phyloP scores from a whole-genome alignment of 2,329 filamentous ascomycete species.

The Verticillium nubilum region DNA sequence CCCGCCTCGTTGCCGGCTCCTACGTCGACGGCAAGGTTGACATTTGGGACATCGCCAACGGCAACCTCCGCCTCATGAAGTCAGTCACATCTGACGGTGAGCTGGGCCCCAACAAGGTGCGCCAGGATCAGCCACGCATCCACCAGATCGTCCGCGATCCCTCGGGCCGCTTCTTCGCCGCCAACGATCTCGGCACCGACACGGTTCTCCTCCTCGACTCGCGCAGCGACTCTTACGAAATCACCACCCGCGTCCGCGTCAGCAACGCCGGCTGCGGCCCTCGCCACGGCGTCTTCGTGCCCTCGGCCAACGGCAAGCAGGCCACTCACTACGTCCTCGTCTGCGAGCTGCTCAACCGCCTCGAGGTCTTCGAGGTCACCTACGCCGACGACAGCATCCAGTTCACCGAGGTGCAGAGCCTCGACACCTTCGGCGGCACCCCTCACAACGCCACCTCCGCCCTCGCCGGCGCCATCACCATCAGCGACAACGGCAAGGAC shows the following conservation, averaged over 20 bases:
- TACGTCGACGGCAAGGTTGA: slow-evolving; percentile 37
- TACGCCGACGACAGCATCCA: slow-evolving; percentile 29
- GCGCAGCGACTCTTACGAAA: slow-evolving; percentile 30
- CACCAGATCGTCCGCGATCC: slow-evolving; percentile 45
- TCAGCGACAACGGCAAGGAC: slow-evolving; percentile 34
- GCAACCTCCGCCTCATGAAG: slow-evolving; percentile 31
- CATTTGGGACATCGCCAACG: slow-evolving; percentile 36
- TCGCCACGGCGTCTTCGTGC: slow-evolving; percentile 45
- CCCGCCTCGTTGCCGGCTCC: slow-evolving; percentile 37
- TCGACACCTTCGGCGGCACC: slow-evolving; percentile 29
- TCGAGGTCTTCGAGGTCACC: slow-evolving; percentile 34
- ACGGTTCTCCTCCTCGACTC: slow-evolving; percentile 39
- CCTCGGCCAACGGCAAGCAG: slow-evolving; percentile 16
- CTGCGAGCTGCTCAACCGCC: slow-evolving; percentile 39
- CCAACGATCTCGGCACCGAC: slow-evolving; percentile 45
- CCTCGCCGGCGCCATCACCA: slow-evolving; percentile 38
- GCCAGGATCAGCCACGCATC: slow-evolving; percentile 30
- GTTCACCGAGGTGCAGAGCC: slow-evolving; percentile 28
- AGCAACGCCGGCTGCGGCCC: slow-evolving; percentile 37
- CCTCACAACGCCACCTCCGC: slow-evolving; percentile 30
- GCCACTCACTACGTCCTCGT: slow-evolving; percentile 41
- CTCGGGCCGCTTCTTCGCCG: slow-evolving; percentile 41
- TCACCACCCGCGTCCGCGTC: slow-evolving; percentile 27
- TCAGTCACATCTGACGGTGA: slow-evolving; percentile 26
- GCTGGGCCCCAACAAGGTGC: slow-evolving; percentile 23